Percentiles rank a stretch among this genome's conserved stretches.
These are phyloP conservation scores for Lachancea lanzarotensis DNA, from an alignment of 805 yeast species.

Conservation along the genomic window DNA sequence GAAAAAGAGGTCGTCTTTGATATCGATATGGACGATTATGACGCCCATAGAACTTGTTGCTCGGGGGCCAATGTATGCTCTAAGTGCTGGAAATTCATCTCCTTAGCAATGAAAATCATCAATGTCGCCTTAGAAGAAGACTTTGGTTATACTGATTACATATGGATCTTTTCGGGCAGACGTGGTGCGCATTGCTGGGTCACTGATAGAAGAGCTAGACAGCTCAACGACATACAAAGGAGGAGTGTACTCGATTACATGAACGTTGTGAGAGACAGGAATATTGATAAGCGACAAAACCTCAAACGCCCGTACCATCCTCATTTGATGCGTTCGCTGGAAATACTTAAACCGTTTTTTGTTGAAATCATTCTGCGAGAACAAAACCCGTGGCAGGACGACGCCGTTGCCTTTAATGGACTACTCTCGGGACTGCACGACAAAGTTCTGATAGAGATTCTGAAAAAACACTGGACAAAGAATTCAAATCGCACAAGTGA, in stretches of 20 bases:
- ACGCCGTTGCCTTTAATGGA: slow-evolving; percentile 48
- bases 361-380: slow-evolving; percentile 60
- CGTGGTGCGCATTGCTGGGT: slow-evolving; percentile 99
- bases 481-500: slow-evolving; percentile 47
- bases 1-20: slow-evolving; percentile 89
- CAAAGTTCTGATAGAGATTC: slow-evolving; percentile 43
- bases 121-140: slow-evolving; percentile 71
- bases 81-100: slow-evolving; percentile 91
- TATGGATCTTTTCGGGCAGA: slow-evolving; percentile 97
- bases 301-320: slow-evolving; percentile 86
- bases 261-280: slow-evolving; percentile 59
- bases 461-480: slow-evolving; percentile 53
- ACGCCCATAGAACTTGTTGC: slow-evolving; percentile 89
- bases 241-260: slow-evolving; percentile 77
- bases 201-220: slow-evolving; percentile 76
- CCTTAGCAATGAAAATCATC: slow-evolving; percentile 72
- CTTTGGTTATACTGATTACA: slow-evolving; percentile 77
- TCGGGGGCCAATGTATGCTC: slow-evolving; percentile 74
- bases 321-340: slow-evolving; percentile 68
- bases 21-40: slow-evolving; percentile 97
- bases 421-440: slow-evolving; percentile 61
- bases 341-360: slow-evolving; percentile 58
- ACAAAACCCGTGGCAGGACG: slow-evolving; percentile 80
- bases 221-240: slow-evolving; percentile 64
- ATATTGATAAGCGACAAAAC: slow-evolving; percentile 41